Conservation (phyloP, 768 basidiomycete genomes). For the Mycena amicta region DNA sequence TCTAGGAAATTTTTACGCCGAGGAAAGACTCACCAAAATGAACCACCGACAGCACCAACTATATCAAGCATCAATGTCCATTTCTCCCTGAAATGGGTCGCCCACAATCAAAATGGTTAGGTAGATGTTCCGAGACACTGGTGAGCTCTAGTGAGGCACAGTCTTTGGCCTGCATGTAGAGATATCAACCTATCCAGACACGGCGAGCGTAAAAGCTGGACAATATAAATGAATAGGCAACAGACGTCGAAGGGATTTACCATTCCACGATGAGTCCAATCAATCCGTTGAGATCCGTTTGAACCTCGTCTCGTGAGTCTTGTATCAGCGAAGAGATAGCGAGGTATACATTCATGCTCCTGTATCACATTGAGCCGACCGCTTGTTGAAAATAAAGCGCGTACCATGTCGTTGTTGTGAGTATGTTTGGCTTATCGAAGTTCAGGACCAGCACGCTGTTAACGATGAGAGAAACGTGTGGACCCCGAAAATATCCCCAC, state of each 20-base stretch:
- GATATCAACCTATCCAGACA: slow-evolving; percentile 47
- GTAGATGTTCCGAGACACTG: slow-evolving; percentile 48
- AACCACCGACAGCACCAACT: slow-evolving; percentile 43
- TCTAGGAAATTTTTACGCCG: neutral
- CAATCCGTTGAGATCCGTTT: slow-evolving; percentile 55
- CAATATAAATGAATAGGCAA: neutral
- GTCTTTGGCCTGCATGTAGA: neutral
- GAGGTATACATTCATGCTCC: slow-evolving; percentile 44
- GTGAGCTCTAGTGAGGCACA: neutral
- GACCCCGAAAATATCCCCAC: slow-evolving; percentile 28
- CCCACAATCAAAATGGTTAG: slow-evolving; percentile 47
- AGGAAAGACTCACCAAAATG: slow-evolving; percentile 42
- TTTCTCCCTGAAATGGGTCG: neutral
- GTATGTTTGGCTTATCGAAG: slow-evolving; percentile 39
- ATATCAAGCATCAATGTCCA: neutral
- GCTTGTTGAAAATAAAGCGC: too few species aligned
- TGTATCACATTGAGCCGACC: too few species aligned
- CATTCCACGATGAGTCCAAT: slow-evolving; percentile 54
- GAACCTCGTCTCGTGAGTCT: slow-evolving; percentile 42
- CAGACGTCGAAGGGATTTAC: slow-evolving; percentile 27
- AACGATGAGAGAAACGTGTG: neutral
- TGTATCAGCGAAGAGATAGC: slow-evolving; percentile 4
- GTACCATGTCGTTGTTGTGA: slow-evolving; percentile 45
- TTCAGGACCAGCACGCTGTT: slow-evolving; percentile 51
- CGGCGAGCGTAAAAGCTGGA: slow-evolving; percentile 55